phyloP scores from a whole-genome alignment of 805 yeast species.

The Saccharomycopsis olivae region DNA sequence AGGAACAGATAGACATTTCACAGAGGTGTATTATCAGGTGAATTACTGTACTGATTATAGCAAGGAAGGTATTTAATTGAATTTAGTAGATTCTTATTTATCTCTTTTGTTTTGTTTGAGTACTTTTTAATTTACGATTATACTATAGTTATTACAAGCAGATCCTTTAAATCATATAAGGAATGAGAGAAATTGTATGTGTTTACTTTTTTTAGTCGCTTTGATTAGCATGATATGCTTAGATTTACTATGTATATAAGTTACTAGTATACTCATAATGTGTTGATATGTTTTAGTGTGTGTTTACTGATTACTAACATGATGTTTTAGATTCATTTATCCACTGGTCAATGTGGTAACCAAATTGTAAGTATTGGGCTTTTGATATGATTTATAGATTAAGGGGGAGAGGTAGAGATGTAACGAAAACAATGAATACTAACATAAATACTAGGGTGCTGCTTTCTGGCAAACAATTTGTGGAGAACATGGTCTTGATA shows the following conservation, averaged over 20 bases:
- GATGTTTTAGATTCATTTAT: slow-evolving; percentile 68
- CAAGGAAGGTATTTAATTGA: no score
- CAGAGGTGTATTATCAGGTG: not conserved
- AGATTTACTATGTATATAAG: not conserved
- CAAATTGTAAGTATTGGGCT: slow-evolving; percentile 58
- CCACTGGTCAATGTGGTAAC: slow-evolving; percentile 98
- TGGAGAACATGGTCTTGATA: slow-evolving; percentile 77
- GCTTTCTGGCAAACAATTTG: slow-evolving; percentile 91
- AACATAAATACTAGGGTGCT: slow-evolving; percentile 45
- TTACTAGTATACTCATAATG: not conserved
- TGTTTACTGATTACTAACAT: not conserved
- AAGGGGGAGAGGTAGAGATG: not conserved
- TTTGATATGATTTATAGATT: not conserved
- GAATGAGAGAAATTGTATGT: slow-evolving; percentile 16
- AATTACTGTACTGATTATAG: no score
- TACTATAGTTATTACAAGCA: not conserved
- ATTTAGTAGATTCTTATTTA: not conserved
- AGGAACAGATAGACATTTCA: not conserved
- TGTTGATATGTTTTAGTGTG: not conserved
- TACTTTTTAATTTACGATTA: no score
- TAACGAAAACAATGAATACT: no score
- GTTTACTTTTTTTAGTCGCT: not conserved
- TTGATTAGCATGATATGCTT: not conserved
- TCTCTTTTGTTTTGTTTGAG: slow-evolving; percentile 1
- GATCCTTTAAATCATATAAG: not conserved